Base-by-base conservation (phyloP, 345 rosid species). In the Salix suchowensis region DNA sequence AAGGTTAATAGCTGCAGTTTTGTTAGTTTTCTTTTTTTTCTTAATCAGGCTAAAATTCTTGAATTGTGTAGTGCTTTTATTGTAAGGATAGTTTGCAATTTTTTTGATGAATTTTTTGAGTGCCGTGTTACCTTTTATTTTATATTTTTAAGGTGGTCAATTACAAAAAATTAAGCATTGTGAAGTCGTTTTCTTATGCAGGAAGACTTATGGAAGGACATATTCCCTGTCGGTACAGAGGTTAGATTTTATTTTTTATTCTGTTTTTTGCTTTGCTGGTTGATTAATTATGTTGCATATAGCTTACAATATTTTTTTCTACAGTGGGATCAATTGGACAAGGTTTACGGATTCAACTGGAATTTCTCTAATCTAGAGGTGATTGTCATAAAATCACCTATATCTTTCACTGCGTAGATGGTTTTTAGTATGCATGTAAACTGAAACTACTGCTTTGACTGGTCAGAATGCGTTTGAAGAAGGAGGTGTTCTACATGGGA, bases 251-350 rank as follows among this genome's bases (percentile, higher is more conserved):
- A 18, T 6, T 32, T 79, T 80, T 44, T 78, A 12, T 50, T 60
- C 72, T 36, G 36, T 19, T 48, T 12, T 32, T 14, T 71, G 32
- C 65, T 24, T 44, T 69, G 23, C 37, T 6, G 71, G 24, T 62
- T 30, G 15, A 50, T 46, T 52, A 61, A 36, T 44, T 67, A 18
- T 18, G 64, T 71, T 79, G 61, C 82, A 79, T 74, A 71, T 68
- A 74, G 32, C 28, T 4, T 16, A 54, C 72, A 3, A 7, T 58
- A 30, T 75, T 70, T 70, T 64, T 13, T 84, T 74, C 24, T 65
- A 42, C 91, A 96, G 99, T 96, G 99, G 99, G 95, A 96, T 77
- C 94, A 90, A 71, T 76, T 96, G 85, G 98, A 96, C 75, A 24
- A 79, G 0, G 82, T 96, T 36, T 91, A 94, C 79, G 82, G 88